A percentile compares a stretch with the other conserved stretches of the same genome.
phyloP scores from a whole-genome alignment of 2,329 filamentous ascomycete species.

The Aureobasidium lini region DNA sequence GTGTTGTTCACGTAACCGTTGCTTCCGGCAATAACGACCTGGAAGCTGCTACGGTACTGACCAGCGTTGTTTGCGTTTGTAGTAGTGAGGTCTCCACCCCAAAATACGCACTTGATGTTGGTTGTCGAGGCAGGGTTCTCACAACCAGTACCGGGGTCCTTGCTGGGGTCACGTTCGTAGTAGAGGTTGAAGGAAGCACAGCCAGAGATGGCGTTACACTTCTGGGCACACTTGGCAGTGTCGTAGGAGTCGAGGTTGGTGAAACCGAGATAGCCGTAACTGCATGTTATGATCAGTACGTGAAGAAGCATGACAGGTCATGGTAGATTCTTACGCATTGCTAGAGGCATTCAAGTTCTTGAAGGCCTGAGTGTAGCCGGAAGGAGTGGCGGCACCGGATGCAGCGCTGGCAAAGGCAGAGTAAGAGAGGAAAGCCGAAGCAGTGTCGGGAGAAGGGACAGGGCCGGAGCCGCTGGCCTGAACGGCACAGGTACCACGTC shows the following conservation, averaged over 20 bases:
- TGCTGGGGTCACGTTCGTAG: conserved; percentile 29
- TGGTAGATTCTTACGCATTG: not conserved
- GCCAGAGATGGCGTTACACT: conserved; percentile 24
- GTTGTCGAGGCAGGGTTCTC: conserved; percentile 28
- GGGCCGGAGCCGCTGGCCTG: conserved; percentile 17
- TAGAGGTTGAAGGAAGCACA: conserved; percentile 31
- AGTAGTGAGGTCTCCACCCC: conserved; percentile 15
- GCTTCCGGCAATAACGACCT: conserved; percentile 27
- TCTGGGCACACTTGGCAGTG: conserved; percentile 22
- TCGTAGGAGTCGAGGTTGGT: conserved; percentile 26
- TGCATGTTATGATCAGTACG: not conserved
- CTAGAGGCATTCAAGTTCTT: conserved; percentile 19
- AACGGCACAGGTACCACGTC: conserved; percentile 6
- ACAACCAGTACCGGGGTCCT: conserved; percentile 27
- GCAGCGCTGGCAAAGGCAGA: conserved; percentile 20
- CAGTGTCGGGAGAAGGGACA: conserved; percentile 26
- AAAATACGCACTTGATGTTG: conserved; percentile 24
- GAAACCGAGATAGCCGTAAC: conserved; percentile 25
- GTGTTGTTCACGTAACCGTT: conserved; percentile 26
- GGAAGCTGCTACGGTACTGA: conserved; percentile 21
- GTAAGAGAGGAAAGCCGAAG: conserved; percentile 22
- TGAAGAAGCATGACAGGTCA: not conserved
- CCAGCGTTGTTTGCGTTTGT: conserved; percentile 17
- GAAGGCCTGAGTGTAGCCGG: conserved; percentile 23
- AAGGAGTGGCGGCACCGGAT: conserved; percentile 20